Conservation (phyloP, 371 early-diverging fungal species). For the Mortierella sp. region DNA sequence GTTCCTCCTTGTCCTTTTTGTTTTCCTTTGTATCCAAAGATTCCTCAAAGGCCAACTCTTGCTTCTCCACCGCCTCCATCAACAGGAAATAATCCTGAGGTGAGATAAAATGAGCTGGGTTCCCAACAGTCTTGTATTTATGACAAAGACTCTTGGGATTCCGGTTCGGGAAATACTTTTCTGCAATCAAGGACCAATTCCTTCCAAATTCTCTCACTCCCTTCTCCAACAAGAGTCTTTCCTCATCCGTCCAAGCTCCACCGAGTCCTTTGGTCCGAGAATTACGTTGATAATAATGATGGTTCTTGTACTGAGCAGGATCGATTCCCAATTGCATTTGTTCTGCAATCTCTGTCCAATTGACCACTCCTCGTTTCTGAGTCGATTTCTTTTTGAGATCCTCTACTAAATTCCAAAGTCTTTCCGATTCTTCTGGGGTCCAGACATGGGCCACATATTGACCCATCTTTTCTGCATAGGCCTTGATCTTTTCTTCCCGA, state of each 20-base stretch:
- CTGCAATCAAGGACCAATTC: constrained; percentile 22
- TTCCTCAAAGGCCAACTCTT: constrained; percentile 8
- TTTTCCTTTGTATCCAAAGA: background rate
- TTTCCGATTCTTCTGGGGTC: constrained; percentile 41
- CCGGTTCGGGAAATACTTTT: constrained; percentile 27
- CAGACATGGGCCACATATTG: constrained; percentile 9
- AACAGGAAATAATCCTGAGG: constrained; percentile 36
- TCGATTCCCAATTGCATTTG: constrained; percentile 17
- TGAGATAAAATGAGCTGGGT: constrained; percentile 25
- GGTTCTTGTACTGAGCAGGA: constrained; percentile 38
- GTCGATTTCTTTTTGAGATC: too few relatives aligned
- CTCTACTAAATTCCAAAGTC: constrained; percentile 24
- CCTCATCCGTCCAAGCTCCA: constrained; percentile 25
- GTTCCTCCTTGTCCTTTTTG: too few relatives aligned
- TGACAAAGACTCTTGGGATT: constrained; percentile 46
- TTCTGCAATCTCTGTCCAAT: constrained; percentile 17
- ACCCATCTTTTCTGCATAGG: constrained; percentile 6
- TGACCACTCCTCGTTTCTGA: background rate
- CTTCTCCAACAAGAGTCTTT: constrained; percentile 24
- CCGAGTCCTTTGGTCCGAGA: constrained; percentile 12
- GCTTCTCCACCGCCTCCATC: constrained; percentile 23
- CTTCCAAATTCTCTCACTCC: constrained; percentile 32
- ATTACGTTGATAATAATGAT: constrained; percentile 35
- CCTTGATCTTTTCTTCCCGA: constrained; percentile 9
- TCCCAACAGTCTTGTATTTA: constrained; percentile 24